These are phyloP conservation scores for Microdochium bolleyi DNA, from an alignment of 2,329 filamentous ascomycete genomes.

Conservation along the genomic window DNA sequence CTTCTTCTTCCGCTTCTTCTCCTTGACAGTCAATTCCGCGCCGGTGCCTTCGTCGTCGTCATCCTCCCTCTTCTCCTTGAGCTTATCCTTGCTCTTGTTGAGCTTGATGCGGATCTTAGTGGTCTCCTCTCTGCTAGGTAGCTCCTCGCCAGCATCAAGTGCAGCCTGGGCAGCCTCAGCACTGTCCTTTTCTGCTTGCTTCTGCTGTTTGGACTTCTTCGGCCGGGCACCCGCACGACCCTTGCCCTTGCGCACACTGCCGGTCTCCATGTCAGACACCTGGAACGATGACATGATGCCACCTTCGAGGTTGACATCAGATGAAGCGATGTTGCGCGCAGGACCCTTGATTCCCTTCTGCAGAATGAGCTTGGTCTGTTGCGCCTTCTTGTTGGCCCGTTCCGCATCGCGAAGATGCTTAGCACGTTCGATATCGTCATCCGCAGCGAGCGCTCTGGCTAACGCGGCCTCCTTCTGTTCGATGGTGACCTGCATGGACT, in stretches of 20 bases:
- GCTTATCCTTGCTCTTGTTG: constrained; percentile 37
- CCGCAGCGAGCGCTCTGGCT: constrained; percentile 66
- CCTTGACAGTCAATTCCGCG: constrained; percentile 27
- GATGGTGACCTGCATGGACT: constrained; percentile 88
- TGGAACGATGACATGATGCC: constrained; percentile 82
- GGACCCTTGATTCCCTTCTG: constrained; percentile 80
- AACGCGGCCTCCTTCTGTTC: constrained; percentile 83
- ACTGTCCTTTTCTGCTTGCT: constrained; percentile 71
- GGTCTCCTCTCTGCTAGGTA: constrained; percentile 51
- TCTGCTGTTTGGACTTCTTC: constrained; percentile 87
- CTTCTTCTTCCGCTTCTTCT: constrained; percentile 29
- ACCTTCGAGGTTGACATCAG: constrained; percentile 76
- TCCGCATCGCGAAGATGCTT: constrained; percentile 81
- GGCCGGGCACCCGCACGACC: constrained; percentile 57
- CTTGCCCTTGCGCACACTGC: constrained; percentile 38
- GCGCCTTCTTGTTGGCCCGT: constrained; percentile 85
- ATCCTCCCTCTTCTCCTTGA: constrained; percentile 28
- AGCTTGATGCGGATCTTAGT: constrained; percentile 57
- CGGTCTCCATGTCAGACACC: constrained; percentile 49
- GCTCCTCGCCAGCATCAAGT: constrained; percentile 68
- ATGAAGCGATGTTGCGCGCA: constrained; percentile 56
- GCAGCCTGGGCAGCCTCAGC: constrained; percentile 85
- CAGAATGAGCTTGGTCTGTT: constrained; percentile 79
- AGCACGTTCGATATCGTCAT: constrained; percentile 74
- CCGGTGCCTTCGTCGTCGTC: constrained; percentile 30